Base-by-base conservation (phyloP, 2,329 filamentous ascomycete genomes). In the Curvularia eragrostidis region DNA sequence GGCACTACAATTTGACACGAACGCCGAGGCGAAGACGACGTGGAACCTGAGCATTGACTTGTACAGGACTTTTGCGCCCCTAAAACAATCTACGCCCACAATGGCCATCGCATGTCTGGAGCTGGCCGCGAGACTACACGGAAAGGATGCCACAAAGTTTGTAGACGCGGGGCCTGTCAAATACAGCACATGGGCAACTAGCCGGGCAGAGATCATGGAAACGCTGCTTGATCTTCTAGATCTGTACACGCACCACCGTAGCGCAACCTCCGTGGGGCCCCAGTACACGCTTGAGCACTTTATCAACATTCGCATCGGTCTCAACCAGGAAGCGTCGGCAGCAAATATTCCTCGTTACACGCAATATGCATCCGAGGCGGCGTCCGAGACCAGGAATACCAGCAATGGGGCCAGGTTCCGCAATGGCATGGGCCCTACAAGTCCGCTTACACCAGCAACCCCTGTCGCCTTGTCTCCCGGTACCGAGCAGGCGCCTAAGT, bases 171-270 rank as follows among this genome's bases (percentile, higher is more conserved):
- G 76, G 19, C 80, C 76, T 1, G 77, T 72, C 65, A 81, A 74
- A 73, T 90, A 78, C 51, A 62, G 52, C 19, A 78, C 72, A 50
- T 81, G 79, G 79, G 68, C 71, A 18, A 81, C 79, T 0, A 79
- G 68, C 15, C 70, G 81, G 26, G 78, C 77, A 30, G 79, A 82
- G 59, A 72, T 82, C 44, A 82, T 83, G 79, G 75, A 98, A 82
- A 94, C 91, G 0, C 85, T 97, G 68, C 86, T 97, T 38, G 95
- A 98, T 72, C 83, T 97, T 0, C 84, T 98, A 24, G 94, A 99
- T 71, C 84, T 98, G 2, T 98, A 97, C 76, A 95, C 92, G 0
- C 91, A 96, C 71, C 89, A 96, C 72, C 86, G 87, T 53, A 85
- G 86, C 64, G 82, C 84, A 50, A 97, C 93, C 32, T 87, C 89